Conservation (phyloP, 768 basidiomycete species). For the Suillus bovinus region DNA sequence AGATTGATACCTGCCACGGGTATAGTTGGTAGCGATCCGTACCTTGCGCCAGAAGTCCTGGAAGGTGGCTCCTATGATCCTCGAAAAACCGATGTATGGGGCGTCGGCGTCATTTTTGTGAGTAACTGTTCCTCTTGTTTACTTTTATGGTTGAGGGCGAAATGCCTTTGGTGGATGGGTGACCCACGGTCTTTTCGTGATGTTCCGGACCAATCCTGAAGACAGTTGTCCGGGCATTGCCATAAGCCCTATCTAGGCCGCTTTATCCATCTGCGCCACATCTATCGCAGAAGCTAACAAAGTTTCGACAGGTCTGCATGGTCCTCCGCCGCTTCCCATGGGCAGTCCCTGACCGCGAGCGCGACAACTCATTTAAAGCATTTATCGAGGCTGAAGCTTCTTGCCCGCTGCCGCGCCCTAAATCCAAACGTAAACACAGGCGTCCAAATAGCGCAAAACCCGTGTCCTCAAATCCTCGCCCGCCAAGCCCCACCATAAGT, state of each 20-base stretch:
- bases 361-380: constrained; percentile 86
- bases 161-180: not conserved
- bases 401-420: constrained; percentile 40
- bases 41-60: constrained; percentile 96
- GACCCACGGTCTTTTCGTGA: constrained; percentile 47
- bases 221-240: not conserved
- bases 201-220: not conserved
- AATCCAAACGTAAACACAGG: not conserved
- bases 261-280: constrained; percentile 3
- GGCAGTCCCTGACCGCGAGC: constrained; percentile 96
- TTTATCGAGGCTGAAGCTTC: constrained; percentile 95
- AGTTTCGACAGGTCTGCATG: constrained; percentile 66
- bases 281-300: not conserved
- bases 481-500: constrained; percentile 14
- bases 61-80: constrained; percentile 84
- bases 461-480: not conserved
- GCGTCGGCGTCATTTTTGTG: constrained; percentile 96
- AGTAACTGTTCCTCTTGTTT: constrained; percentile 15
- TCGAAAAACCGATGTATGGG: constrained; percentile 98
- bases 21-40: constrained; percentile 96
- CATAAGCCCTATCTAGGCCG: not conserved
- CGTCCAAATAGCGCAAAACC: constrained; percentile 11
- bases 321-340: constrained; percentile 95
- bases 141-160: not conserved
- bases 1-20: constrained; percentile 69